These are phyloP conservation scores for Chalara sp. DNA, from an alignment of 2,329 filamentous ascomycete species.

Conservation along the genomic window DNA sequence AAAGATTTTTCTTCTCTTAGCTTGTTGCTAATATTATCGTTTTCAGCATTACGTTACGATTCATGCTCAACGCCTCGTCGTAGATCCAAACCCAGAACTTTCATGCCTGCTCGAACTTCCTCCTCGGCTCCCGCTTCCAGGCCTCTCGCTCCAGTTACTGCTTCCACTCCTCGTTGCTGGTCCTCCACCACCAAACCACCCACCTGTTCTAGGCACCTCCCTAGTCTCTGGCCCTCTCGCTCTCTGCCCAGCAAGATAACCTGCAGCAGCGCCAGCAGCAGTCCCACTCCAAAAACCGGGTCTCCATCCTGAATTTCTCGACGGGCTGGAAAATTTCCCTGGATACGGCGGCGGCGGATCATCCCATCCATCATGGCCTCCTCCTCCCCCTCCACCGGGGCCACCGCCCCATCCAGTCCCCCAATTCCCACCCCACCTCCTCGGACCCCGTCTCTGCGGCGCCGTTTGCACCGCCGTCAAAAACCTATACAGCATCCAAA, in stretches of 20 bases:
- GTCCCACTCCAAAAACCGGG: constrained; percentile 67
- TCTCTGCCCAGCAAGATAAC: constrained; percentile 52
- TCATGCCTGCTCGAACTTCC: constrained; percentile 42
- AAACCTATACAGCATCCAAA: constrained; percentile 50
- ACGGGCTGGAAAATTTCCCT: constrained; percentile 7
- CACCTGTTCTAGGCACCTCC: constrained; percentile 13
- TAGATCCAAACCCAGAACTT: constrained; percentile 69
- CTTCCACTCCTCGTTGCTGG: constrained; percentile 20
- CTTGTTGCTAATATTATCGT: too few species aligned
- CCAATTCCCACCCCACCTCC: constrained; percentile 23
- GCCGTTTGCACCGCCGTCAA: not conserved
- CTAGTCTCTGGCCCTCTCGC: constrained; percentile 31
- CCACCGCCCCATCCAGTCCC: constrained; percentile 30
- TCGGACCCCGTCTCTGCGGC: constrained; percentile 14
- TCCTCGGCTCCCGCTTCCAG: constrained; percentile 23
- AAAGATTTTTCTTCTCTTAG: too few species aligned
- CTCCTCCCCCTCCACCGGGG: constrained; percentile 30
- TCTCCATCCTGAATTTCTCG: constrained; percentile 43
- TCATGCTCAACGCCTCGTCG: constrained; percentile 43
- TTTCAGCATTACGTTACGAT: too few species aligned
- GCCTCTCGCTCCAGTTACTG: constrained; percentile 11
- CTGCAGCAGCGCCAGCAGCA: constrained; percentile 61
- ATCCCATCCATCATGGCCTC: constrained; percentile 27
- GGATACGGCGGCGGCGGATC: constrained; percentile 27
- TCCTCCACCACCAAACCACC: constrained; percentile 12